These are phyloP conservation scores for Backusella luteola DNA, from an alignment of 192 early-diverging fungal species.

Conservation along the genomic window DNA sequence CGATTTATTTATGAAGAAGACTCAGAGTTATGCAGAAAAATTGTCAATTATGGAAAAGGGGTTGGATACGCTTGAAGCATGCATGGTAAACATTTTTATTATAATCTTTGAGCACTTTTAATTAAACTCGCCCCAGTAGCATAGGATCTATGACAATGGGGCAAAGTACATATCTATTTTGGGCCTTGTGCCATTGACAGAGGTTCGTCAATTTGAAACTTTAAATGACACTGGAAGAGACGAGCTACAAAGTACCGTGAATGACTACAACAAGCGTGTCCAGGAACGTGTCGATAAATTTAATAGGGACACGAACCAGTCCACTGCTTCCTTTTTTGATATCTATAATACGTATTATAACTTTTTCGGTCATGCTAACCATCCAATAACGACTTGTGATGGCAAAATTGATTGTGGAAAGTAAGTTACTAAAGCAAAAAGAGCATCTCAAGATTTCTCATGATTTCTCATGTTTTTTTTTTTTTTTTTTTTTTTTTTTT, in stretches of 20 bases:
- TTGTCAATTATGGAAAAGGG: not conserved
- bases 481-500: not conserved
- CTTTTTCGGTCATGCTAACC: not conserved
- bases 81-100: not conserved
- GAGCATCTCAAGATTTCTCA: not conserved
- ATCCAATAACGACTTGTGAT: not conserved
- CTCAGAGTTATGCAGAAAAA: not conserved
- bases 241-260: not conserved
- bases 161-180: not conserved
- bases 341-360: not conserved
- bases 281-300: not conserved
- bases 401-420: not conserved
- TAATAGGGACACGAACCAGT: not conserved
- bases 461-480: not conserved
- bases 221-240: not conserved
- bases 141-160: not conserved
- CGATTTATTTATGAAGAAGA: not conserved
- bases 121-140: not conserved
- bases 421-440: not conserved
- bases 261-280: not conserved
- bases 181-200: not conserved
- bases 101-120: not conserved
- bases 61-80: not conserved
- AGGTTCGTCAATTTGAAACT: not conserved
- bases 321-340: not conserved